A percentile compares a stretch with the other conserved stretches of the same genome.
phyloP scores from a whole-genome alignment of 805 yeast genomes.

The Lachancea cidri region DNA sequence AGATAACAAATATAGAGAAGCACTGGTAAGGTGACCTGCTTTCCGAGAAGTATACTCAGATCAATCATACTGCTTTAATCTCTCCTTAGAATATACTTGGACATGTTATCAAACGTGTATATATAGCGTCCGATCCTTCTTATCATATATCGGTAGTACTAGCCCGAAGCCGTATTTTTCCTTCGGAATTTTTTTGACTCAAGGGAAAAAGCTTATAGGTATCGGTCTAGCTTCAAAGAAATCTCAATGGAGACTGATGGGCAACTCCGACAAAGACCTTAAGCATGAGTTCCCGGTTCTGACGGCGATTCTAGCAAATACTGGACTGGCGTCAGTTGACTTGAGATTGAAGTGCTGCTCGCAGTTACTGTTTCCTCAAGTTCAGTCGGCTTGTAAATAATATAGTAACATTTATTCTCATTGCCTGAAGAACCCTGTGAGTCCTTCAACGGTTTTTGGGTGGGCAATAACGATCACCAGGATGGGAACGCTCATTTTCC shows the following conservation, averaged over 20 bases:
- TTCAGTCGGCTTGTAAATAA: too few species aligned
- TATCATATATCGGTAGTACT: not conserved
- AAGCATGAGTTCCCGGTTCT: too few species aligned
- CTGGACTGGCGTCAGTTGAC: too few species aligned
- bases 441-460: conserved; percentile 6
- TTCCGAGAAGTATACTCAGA: conserved; percentile 12
- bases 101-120: too few species aligned
- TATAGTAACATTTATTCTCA: not conserved
- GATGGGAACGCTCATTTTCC: conserved; percentile 21
- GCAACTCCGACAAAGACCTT: too few species aligned
- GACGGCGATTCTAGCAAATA: too few species aligned
- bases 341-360: too few species aligned
- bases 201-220: too few species aligned
- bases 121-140: not conserved
- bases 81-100: too few species aligned
- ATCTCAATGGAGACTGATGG: too few species aligned
- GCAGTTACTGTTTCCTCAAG: too few species aligned
- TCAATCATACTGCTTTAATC: conserved; percentile 3
- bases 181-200: not conserved
- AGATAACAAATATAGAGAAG: conserved; percentile 16
- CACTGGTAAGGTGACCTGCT: conserved; percentile 22
- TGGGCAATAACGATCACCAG: conserved; percentile 12
- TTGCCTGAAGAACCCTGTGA: conserved; percentile 8
- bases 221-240: too few species aligned
- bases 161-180: not conserved